Base-by-base conservation (phyloP, 306 rosid species). In the Sindora glabra region DNA sequence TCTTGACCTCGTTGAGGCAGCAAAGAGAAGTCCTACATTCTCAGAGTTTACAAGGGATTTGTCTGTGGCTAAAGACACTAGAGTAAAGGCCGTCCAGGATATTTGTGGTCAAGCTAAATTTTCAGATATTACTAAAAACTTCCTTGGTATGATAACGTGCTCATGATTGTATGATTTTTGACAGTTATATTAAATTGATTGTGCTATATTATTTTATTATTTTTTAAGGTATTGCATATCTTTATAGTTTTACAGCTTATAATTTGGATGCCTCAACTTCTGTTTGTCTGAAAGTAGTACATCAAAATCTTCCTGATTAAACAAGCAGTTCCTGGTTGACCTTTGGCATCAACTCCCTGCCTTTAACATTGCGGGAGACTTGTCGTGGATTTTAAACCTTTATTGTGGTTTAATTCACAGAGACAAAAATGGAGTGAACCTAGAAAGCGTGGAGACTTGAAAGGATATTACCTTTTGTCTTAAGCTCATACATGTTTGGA, bases 71-170 rank as follows among this genome's bases (percentile, higher is more conserved):
- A 70, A 82, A 40, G 74, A 65, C 38, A 69, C 73, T 59, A 81
- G 90, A 73, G 64, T 83, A 48, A 79, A 82, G 33, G 86, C 73
- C 48, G 56, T 92, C 51, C 44, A 72, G 48, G 95, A 83, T 8
- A 70, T 92, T 63, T 36, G 62, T 15, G 67, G 48, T 25, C 59
- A 80, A 65, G 94, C 94, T 34, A 92, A 89, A 81, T 76, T 86
- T 74, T 78, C 94, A 42, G 94, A 92, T 1, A 21, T 77, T 59
- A 75, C 89, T 5, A 82, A 79, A 79, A 89, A 78, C 74, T 92
- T 92, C 70, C 81, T 89, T 68, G 81, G 99, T 92, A 83, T 60
- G 77, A 47, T 64, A 47, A 54, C 26, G 56, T 48, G n/a, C 47
- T 8, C 18, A 16, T 62, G 38, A 10, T 44, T 29, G 24, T 45